Base-by-base conservation (phyloP, 306 rosid genomes). In the Oemleria cerasiformis region DNA sequence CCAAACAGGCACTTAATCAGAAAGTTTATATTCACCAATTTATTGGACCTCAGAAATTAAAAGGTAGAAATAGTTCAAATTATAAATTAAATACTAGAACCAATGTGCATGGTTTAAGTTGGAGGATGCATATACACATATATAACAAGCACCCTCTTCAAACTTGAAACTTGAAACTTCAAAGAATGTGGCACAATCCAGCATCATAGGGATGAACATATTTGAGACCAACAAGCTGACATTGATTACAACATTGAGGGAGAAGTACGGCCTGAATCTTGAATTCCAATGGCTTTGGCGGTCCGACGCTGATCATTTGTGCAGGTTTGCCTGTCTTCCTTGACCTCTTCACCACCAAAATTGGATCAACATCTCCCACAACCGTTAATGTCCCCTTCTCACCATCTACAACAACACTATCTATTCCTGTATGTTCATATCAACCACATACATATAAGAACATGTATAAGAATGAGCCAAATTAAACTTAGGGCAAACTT, bases 141-240 rank as follows among this genome's bases (percentile, higher is more conserved):
- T n/a, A n/a, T n/a, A n/a, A n/a, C n/a, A n/a, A n/a, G n/a, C n/a
- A n/a, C n/a, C n/a, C n/a, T n/a, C n/a, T n/a, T n/a, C n/a, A n/a
- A n/a, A n/a, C n/a, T n/a, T n/a, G n/a, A n/a, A n/a, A n/a, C n/a
- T n/a, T n/a, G n/a, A n/a, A n/a, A n/a, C 39, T 0, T 68, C 63
- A 68, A 68, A 68, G 71, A 9, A 66, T 66, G 19, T 25, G 40
- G 57, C 71, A 66, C 21, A n/a, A 9, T 23, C 57, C 55, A 6
- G 25, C 57, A 50, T 47, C 71, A 25, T 25, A 66, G 2, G 57
- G 2, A 66, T n/a, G n/a, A n/a, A 3, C 15, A 47, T 23, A 25
- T 34, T n/a, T 9, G 56, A 23, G 10, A 20, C 21, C 57, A 14
- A 66, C 70, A 15, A 66, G 57, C 20, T 66, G 23, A 23, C 71